Evolutionary conservation across 2,329 filamentous ascomycete species (phyloP), one percentile per base, ranked within the genome.

Genomic region (Alternaria gaisen): DNA sequence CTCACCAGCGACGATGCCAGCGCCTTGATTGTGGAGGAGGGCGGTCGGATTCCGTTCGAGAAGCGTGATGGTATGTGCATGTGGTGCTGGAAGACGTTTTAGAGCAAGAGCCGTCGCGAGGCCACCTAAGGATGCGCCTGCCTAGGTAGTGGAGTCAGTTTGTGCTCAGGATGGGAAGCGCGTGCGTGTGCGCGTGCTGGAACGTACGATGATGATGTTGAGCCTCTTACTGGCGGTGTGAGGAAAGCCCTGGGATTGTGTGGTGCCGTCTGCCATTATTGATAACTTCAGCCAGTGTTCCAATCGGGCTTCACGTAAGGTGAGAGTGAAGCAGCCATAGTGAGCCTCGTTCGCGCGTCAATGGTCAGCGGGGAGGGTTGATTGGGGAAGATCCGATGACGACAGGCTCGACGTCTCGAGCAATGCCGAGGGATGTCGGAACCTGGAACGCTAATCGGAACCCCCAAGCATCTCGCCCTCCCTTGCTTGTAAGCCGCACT

Each of bases 21-120:
- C 74, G 34, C 73, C 73, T 58, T 77, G 75, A 32, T 74, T 72
- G 48, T 77, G 71, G 14, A 76, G 63, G 9, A 75, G 63, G 3
- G 68, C 61, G 3, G 70, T 72, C 3, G 72, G 68, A 30, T 73
- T 75, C 36, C 72, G 72, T 59, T 77, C 73, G 53, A 77, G 70
- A 20, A 77, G 66, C 1, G 72, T 75, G 46, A 76, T 69, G 40
- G 50, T 64, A 41, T 71, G 69, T 53, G 63, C 60, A 46, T 69
- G 69, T 56, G 69, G 55, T 47, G 65, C 38, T 48, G 72, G 65
- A 30, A 73, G 69, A 18, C 65, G 65, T 51, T 67, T 72, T 28
- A 77, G 69, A 20, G 73, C 70, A 36, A 76, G 63, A 4, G 69
- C 71, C 2, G 70, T 67, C 34, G 67, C 69, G 43, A 77, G 61